Conservation (phyloP, 1,284 basidiomycete genomes). For the Papiliotrema fonsecae region DNA sequence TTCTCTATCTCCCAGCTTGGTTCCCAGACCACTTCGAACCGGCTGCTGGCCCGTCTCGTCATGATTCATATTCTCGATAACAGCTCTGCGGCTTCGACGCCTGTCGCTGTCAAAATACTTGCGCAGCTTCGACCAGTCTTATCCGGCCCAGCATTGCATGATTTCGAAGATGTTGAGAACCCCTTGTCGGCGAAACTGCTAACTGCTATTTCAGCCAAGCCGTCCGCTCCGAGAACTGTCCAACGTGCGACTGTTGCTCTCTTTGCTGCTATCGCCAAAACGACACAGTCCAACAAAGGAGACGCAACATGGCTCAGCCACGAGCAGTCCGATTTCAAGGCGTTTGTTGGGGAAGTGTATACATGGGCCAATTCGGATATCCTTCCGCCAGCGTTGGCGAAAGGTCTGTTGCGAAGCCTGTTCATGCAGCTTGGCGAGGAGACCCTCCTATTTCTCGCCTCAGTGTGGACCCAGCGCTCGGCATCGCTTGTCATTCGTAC, state of each 20-base stretch:
- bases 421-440: slow-evolving; percentile 67
- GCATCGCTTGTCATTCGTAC: slow-evolving; percentile 53
- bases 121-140: background rate
- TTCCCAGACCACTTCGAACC: slow-evolving; percentile 54
- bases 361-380: slow-evolving; percentile 55
- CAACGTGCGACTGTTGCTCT: slow-evolving; percentile 31
- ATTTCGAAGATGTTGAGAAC: background rate
- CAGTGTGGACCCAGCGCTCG: slow-evolving; percentile 56
- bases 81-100: slow-evolving; percentile 30
- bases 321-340: slow-evolving; percentile 1
- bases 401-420: slow-evolving; percentile 59
- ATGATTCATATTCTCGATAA: slow-evolving; percentile 56
- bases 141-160: background rate
- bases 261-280: slow-evolving; percentile 24
- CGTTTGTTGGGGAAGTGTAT: slow-evolving; percentile 52
- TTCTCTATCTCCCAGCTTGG: slow-evolving; percentile 54
- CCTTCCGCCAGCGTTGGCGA: slow-evolving; percentile 52
- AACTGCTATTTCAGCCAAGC: slow-evolving; percentile 8
- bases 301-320: slow-evolving; percentile 21
- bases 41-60: slow-evolving; percentile 59
- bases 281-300: slow-evolving; percentile 8
- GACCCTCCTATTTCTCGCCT: slow-evolving; percentile 72
- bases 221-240: slow-evolving; percentile 27
- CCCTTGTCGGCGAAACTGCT: background rate
- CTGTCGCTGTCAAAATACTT: background rate